Conservation (phyloP, 2,329 filamentous ascomycete species). For the Cryphonectria carpinicola region DNA sequence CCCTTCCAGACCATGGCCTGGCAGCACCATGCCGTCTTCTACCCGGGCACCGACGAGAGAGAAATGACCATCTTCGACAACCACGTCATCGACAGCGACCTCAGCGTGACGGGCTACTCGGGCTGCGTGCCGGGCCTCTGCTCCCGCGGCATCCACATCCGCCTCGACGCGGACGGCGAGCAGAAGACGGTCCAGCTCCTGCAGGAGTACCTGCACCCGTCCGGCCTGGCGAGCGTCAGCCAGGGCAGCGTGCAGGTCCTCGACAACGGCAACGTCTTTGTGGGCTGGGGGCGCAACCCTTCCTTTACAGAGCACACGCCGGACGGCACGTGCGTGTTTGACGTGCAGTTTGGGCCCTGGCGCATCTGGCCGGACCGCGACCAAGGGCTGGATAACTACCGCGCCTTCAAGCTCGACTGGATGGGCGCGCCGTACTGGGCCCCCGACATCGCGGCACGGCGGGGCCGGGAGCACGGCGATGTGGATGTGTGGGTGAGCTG, state of each 20-base stretch:
- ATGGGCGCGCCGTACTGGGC: constrained; percentile 32
- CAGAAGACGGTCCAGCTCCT: constrained; percentile 47
- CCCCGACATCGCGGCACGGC: constrained; percentile 31
- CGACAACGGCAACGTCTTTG: constrained; percentile 44
- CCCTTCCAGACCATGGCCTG: constrained; percentile 38
- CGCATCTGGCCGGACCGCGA: constrained; percentile 25
- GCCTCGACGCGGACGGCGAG: constrained; percentile 38
- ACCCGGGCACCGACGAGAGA: constrained; percentile 36
- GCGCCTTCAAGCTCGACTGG: constrained; percentile 36
- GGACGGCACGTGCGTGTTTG: constrained; percentile 44
- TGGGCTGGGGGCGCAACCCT: constrained; percentile 52
- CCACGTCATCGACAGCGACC: constrained; percentile 19
- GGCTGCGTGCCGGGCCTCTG: constrained; percentile 7
- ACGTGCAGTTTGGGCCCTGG: constrained; percentile 45
- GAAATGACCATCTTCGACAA: constrained; percentile 56
- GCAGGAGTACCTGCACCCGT: constrained; percentile 43
- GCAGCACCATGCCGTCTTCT: constrained; percentile 48
- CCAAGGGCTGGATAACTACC: constrained; percentile 29
- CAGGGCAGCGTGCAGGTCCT: constrained; percentile 47
- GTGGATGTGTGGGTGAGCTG: constrained; percentile 37
- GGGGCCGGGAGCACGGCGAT: constrained; percentile 30
- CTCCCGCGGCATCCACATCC: constrained; percentile 41
- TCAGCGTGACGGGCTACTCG: constrained; percentile 27
- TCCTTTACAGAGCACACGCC: constrained; percentile 49
- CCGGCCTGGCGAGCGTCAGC: constrained; percentile 40